Conservation (phyloP, 306 rosid species). For the Dalbergia cultrata region DNA sequence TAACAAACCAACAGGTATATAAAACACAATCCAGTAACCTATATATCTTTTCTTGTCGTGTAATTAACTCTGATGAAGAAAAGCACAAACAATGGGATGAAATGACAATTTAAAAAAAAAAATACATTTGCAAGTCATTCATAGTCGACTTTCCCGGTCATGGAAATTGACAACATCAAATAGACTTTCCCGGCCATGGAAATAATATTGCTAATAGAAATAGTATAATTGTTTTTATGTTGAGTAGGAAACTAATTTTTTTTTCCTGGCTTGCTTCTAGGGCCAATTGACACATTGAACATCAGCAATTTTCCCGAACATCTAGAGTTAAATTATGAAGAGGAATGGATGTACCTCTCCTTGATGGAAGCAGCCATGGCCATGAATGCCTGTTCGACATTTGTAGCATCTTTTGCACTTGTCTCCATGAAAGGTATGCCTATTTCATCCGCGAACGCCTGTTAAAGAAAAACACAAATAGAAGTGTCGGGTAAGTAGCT, state of each 20-base stretch:
- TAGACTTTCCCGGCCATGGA: not conserved
- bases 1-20: not conserved
- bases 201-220: not conserved
- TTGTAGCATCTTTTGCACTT: constrained; percentile 64
- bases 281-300: not conserved
- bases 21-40: not conserved
- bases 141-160: constrained; percentile 11
- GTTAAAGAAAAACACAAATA: not conserved
- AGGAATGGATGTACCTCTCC: constrained; percentile 43
- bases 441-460: constrained; percentile 65
- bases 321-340: constrained; percentile 3
- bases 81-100: not conserved
- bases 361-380: constrained; percentile 63
- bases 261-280: not conserved
- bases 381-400: constrained; percentile 65
- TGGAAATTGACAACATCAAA: not conserved
- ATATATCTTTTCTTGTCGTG: constrained; percentile 8
- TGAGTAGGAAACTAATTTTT: not conserved
- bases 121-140: not conserved
- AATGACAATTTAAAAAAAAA: not conserved
- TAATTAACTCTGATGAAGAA: not conserved
- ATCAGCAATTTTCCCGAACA: not conserved
- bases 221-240: not conserved
- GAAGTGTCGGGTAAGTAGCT: not conserved
- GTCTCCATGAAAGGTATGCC: constrained; percentile 66